A percentile compares a stretch with the other conserved stretches of the same genome.
These are phyloP conservation scores for Saccharomycopsis malanga DNA, from an alignment of 805 yeast genomes.

Conservation along the genomic window DNA sequence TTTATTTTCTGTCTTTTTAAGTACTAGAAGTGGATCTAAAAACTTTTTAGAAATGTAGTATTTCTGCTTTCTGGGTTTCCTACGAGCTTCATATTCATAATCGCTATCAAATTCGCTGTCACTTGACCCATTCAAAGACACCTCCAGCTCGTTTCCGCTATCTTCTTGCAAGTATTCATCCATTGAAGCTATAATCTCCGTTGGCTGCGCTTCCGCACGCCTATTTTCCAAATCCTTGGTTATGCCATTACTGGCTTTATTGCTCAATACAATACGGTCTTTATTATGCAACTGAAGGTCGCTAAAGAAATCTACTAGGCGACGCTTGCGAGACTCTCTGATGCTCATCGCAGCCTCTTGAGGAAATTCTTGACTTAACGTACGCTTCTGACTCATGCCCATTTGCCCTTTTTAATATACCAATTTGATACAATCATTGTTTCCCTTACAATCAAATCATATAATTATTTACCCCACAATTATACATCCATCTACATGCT, in stretches of 20 bases:
- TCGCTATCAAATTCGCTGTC: not conserved
- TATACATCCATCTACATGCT: too few relatives aligned
- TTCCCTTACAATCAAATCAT: too few relatives aligned
- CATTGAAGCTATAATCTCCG: not conserved
- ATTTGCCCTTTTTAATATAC: too few relatives aligned
- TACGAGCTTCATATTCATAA: too few relatives aligned
- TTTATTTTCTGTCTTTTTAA: not conserved
- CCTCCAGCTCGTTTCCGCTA: too few relatives aligned
- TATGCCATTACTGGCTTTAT: not conserved
- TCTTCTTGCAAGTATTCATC: constrained; percentile 6
- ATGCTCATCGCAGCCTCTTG: too few relatives aligned
- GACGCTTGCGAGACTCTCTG: too few relatives aligned
- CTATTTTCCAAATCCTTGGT: not conserved
- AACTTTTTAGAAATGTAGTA: constrained; percentile 15
- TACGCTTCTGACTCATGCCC: too few relatives aligned
- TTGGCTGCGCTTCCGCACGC: not conserved
- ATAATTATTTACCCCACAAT: too few relatives aligned
- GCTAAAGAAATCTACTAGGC: constrained; percentile 4
- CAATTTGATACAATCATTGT: too few relatives aligned
- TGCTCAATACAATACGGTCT: not conserved
- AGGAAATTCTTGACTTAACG: too few relatives aligned
- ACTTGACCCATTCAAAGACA: too few relatives aligned
- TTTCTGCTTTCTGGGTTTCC: not conserved
- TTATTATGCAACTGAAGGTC: constrained; percentile 2
- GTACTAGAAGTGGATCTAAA: constrained; percentile 9